Base-by-base conservation (phyloP, 768 basidiomycete genomes). In the Russula lepida region DNA sequence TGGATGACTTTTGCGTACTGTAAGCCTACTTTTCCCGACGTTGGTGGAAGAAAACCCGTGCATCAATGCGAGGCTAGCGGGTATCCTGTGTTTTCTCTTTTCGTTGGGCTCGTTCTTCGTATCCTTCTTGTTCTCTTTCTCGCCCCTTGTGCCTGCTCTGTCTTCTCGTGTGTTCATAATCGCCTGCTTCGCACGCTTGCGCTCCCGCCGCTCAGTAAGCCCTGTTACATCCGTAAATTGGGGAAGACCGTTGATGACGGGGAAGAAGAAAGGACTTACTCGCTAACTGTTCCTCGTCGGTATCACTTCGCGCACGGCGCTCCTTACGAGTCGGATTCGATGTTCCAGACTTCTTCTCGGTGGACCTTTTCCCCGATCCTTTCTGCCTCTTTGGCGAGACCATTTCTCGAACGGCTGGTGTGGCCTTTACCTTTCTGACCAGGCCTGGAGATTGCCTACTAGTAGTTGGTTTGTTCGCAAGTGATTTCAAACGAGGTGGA, bases 31-130 rank as follows among this genome's bases (percentile, higher is more conserved):
- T 55, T 77, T 80, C 15, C 84, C 82, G 2, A 88, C 77, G 63
- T 84, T 86, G 6, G 78, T 79, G 0, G 86, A 81, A 17, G 77
- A 71, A 68, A 87, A 85, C 0, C 84, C 84, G 63, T 86, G 83
- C 82, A 88, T 83, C 28, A 88, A 74, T 0, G 85, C 84, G 35
- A 86, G 74, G 4, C 79, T 82, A 1, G 79, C 72, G 9, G 79
- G 75, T 11, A 76, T 58, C 48, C 73, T 78, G n/a, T 44, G 43
- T 65, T 67, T 58, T 70, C 72, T 33, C 65, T 70, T 56, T 69
- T 69, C 50, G 47, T 68, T 43, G 63, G 68, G 17, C 4, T 30
- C 33, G 49, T 43, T 61, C 48, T 70, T 70, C 33, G 55, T 11
- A 28, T 63, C 51, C 11, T 71, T 62, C 51, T 63, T 50, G 53